Percentiles rank a stretch among this genome's conserved stretches.
Conservation (phyloP, 352 stramenopile genomes). For the Blastocystis sp. region DNA sequence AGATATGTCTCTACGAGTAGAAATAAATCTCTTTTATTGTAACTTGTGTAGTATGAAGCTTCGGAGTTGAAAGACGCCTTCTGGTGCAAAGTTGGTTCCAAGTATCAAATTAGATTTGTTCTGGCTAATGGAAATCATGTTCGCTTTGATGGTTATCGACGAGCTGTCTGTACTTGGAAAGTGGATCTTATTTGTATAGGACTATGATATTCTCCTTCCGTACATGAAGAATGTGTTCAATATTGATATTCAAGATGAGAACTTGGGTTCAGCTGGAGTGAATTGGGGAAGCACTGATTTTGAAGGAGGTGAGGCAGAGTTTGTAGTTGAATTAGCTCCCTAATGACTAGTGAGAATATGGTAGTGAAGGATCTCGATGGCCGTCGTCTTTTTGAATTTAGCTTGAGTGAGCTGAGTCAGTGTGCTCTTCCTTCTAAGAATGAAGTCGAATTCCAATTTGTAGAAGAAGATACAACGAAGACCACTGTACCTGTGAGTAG, state of each 20-base stretch:
- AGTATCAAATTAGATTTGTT: slow-evolving; percentile 41
- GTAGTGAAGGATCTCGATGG: slow-evolving; percentile 74
- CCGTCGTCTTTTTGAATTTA: slow-evolving; percentile 67
- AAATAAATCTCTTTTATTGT: not conserved
- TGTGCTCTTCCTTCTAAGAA: slow-evolving; percentile 91
- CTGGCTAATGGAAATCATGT: not conserved
- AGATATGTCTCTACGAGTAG: slow-evolving; percentile 32
- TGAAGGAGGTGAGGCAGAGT: slow-evolving; percentile 81
- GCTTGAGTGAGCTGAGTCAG: slow-evolving; percentile 76
- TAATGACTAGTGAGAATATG: slow-evolving; percentile 72
- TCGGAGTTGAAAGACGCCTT: slow-evolving; percentile 35
- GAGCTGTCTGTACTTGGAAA: not conserved
- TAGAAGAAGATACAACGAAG: slow-evolving; percentile 93
- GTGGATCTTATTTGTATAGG: not conserved
- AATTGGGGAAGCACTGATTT: slow-evolving; percentile 91
- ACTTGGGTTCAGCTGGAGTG: slow-evolving; percentile 80
- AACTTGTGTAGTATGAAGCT: slow-evolving; percentile 29
- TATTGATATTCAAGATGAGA: slow-evolving; percentile 83
- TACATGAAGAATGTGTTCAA: slow-evolving; percentile 75
- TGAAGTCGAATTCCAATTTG: slow-evolving; percentile 97
- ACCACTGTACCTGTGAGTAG: slow-evolving; percentile 74
- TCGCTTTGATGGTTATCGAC: slow-evolving; percentile 33
- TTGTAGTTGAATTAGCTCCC: slow-evolving; percentile 77
- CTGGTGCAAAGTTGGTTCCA: slow-evolving; percentile 60
- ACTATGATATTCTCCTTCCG: slow-evolving; percentile 42